Base-by-base conservation (phyloP, 73 alveolate species). In the Chromera velia region DNA sequence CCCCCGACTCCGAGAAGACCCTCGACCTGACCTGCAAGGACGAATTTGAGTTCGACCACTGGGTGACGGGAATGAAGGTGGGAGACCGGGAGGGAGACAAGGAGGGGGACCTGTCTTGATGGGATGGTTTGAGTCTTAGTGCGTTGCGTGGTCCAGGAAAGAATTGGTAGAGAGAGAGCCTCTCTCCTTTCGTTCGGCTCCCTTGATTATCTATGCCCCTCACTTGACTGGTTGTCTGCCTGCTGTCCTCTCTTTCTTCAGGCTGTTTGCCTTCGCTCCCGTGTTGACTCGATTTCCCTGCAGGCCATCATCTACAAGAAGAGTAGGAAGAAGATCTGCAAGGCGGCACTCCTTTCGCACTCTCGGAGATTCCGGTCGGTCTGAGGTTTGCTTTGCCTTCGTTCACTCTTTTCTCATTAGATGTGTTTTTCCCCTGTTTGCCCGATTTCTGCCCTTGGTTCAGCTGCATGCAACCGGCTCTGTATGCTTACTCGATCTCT, bases 21-120 rank as follows among this genome's bases (percentile, higher is more conserved):
- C 68, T 79, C 80, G 85, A 79, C 34, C 80, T 79, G 74, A 79
- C 85, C 80, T 79, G 85, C 85, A 79, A 79, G 69, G 85, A 79
- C 49, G 85, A 79, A 29, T 79, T 79, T 32, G 85, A 79, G 80
- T 79, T 79, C 28, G 85, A 79, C 55, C 85, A 79, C 77, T 79
- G 85, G 85, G 85, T 79, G 68, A 79, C 85, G n/a, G 85, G 85
- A 71, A 73, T 79, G 34, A 79, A 79, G 33, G 85, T 76, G 9
- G 18, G 30, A 17, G 28, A 1, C 10, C 29, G 28, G 9, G 13
- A 30, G 1, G 0, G 19, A 1, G 24, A 32, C 28, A 18, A 7
- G 55, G 24, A 9, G 32, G 46, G 70, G 0, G 0, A 33, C 34
- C 28, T 64, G 33, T 10, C 22, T 1, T 0, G 48, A 7, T 7